Base-by-base conservation (phyloP, 495 filamentous ascomycete species). In the Annulohypoxylon bovei region DNA sequence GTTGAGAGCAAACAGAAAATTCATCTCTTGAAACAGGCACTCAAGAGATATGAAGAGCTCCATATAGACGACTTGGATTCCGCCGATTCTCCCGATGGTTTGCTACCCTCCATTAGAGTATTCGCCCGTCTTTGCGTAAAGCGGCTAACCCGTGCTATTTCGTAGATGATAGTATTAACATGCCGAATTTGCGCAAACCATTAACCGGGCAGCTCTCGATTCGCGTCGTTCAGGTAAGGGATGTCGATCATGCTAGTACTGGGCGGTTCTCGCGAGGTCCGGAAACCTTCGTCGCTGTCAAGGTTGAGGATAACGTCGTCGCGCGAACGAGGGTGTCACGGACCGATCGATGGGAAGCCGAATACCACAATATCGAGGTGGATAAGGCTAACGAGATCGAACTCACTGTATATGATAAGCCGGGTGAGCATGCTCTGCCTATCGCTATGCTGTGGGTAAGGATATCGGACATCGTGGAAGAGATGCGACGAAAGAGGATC, bases 351-450 rank as follows among this genome's bases (percentile, higher is more conserved):
- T 99, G 95, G 95, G 85, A 93, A 62, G 91, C 93, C 73, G 95
- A 99, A 79, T 85, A 88, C 22, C 95, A 97, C 76, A 92, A 88
- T 49, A 88, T 98, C 62, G 91, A 94, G 66, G 94, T 98, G 44
- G 96, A 99, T 73, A 98, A 98, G 82, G 95, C 96, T 54, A 98
- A 99, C 77, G 95, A 99, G 80, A 91, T 99, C 57, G 95, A 99
- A 77, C 86, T 99, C 46, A 98, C 93, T 0, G 95, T 98, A 30
- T 99, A 98, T 78, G 95, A 99, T 75, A 97, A 97, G 81, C 86
- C 89, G 23, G 90, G 91, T 68, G 93, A 97, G 63, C 91, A 96
- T 71, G 91, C 94, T 1, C 87, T 96, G 47, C 95, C 95, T 37
- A 97, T 99, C 69, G 95, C 91, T 60, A 89, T 99, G 86, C 84